Evolutionary conservation across 164 flowering plant species (phyloP).

Genomic region (Aristolochia fimbriata): DNA sequence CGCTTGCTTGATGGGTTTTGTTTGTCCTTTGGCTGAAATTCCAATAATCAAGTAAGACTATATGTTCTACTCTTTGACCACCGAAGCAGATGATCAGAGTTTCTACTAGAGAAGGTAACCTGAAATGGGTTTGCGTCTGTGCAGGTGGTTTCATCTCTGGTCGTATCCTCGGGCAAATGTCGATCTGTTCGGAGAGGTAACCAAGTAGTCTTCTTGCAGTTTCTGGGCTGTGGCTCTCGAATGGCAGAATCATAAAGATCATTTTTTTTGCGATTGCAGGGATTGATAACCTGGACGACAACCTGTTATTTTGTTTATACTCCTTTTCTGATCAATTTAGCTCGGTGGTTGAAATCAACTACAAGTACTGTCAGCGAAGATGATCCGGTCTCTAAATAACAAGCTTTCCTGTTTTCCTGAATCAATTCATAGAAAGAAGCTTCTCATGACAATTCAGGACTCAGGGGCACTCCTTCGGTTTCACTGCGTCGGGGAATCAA

Average conservation of each 20-base stretch:
- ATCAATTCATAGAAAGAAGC: too few species aligned
- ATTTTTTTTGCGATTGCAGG: constrained; percentile 32
- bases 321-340: constrained; percentile 52
- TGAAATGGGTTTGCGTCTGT: neutral
- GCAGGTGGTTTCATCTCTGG: constrained; percentile 78
- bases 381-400: too few species aligned
- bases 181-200: constrained; percentile 68
- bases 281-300: constrained; percentile 69
- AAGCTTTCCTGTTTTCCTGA: too few species aligned
- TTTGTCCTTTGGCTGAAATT: constrained; percentile 78
- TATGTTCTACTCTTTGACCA: neutral
- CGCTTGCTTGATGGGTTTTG: constrained; percentile 64
- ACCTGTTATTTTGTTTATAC: constrained; percentile 87
- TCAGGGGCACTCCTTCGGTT: too few species aligned
- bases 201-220: neutral
- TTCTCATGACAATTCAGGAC: too few species aligned
- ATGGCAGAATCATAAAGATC: neutral
- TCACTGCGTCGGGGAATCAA: too few species aligned
- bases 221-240: neutral
- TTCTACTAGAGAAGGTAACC: neutral
- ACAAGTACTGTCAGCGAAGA: constrained; percentile 6
- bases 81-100: neutral
- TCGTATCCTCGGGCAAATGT: constrained; percentile 73
- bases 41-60: constrained; percentile 70
- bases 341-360: constrained; percentile 60